Evolutionary conservation across 202 grass and related monocot species (phyloP).

Genomic region (Schoenoplectus tabernaemontani): DNA sequence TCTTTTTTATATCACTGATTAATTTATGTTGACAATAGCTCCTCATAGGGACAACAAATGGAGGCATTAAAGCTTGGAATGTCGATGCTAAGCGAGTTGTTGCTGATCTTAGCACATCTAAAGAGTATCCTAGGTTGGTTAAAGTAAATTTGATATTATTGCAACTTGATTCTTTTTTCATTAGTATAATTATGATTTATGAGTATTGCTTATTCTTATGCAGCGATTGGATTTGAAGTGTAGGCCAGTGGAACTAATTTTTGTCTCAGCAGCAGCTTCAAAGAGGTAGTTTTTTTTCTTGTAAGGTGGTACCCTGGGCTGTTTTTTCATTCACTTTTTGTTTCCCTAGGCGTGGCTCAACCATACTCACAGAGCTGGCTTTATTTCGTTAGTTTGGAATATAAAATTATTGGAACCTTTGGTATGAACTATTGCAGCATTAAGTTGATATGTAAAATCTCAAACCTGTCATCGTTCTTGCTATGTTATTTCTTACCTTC

Average conservation of each 20-base stretch:
- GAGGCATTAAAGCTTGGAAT: slow-evolving; percentile 99
- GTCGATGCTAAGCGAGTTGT: slow-evolving; percentile 96
- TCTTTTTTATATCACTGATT: slow-evolving; percentile 35
- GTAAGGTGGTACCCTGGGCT: neutral
- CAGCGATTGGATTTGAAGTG: slow-evolving; percentile 91
- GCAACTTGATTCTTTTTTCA: neutral
- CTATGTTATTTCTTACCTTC: too few relatives aligned
- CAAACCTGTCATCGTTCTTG: too few relatives aligned
- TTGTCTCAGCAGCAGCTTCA: slow-evolving; percentile 91
- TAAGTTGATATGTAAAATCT: neutral
- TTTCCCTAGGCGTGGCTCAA: slow-evolving; percentile 52
- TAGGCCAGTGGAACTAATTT: slow-evolving; percentile 86
- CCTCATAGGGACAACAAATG: slow-evolving; percentile 95
- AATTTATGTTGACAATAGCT: slow-evolving; percentile 88
- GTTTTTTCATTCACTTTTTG: slow-evolving; percentile 16
- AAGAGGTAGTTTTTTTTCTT: slow-evolving; percentile 41
- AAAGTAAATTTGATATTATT: slow-evolving; percentile 10
- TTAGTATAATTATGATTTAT: slow-evolving; percentile 25
- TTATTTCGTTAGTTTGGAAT: slow-evolving; percentile 83
- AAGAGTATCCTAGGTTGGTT: slow-evolving; percentile 79
- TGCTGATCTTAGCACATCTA: slow-evolving; percentile 74
- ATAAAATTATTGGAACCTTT: slow-evolving; percentile 93
- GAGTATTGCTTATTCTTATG: slow-evolving; percentile 27
- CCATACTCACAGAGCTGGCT: slow-evolving; percentile 65
- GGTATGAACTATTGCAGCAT: slow-evolving; percentile 34